Percentiles rank a stretch among this genome's conserved stretches.
Conservation (phyloP, 2,329 filamentous ascomycete genomes). For the Proliferodiscus dingleyae region DNA sequence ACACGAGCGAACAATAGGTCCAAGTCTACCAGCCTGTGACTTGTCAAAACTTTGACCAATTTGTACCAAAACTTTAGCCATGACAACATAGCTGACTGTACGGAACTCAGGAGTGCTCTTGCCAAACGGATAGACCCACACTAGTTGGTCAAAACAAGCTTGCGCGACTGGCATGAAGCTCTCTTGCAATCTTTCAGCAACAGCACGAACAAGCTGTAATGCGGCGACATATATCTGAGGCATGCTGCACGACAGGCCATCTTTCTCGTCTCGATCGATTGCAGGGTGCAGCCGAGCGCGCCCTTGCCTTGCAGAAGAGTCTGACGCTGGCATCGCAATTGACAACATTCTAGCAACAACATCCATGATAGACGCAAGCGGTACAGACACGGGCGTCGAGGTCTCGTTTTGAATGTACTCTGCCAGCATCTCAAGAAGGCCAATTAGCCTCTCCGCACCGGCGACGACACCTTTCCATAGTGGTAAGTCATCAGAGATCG, state of each 20-base stretch:
- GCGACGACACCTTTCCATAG: conserved; percentile 70
- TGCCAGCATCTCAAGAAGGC: conserved; percentile 60
- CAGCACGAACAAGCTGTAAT: conserved; percentile 54
- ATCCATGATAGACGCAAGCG: conserved; percentile 63
- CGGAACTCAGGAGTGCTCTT: conserved; percentile 52
- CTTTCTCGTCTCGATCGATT: conserved; percentile 74
- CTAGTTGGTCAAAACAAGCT: conserved; percentile 64
- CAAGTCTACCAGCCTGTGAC: conserved; percentile 57
- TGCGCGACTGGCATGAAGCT: conserved; percentile 56
- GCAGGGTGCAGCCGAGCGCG: conserved; percentile 62
- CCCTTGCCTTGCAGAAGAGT: conserved; percentile 14
- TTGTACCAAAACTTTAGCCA: conserved; percentile 52
- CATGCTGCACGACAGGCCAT: conserved; percentile 68
- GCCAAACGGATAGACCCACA: conserved; percentile 63
- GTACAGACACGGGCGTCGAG: conserved; percentile 59
- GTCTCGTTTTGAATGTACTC: conserved; percentile 61
- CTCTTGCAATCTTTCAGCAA: conserved; percentile 54
- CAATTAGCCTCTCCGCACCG: conserved; percentile 64
- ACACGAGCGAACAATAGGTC: conserved; percentile 58
- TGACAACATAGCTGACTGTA: conserved; percentile 53
- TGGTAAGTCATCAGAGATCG: conserved; percentile 49
- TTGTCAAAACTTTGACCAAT: conserved; percentile 65
- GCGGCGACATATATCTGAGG: conserved; percentile 69
- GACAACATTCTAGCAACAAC: conserved; percentile 65
- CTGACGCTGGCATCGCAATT: conserved; percentile 44